These are phyloP conservation scores for Talaromyces liani DNA, from an alignment of 495 filamentous ascomycete genomes.

Conservation along the genomic window DNA sequence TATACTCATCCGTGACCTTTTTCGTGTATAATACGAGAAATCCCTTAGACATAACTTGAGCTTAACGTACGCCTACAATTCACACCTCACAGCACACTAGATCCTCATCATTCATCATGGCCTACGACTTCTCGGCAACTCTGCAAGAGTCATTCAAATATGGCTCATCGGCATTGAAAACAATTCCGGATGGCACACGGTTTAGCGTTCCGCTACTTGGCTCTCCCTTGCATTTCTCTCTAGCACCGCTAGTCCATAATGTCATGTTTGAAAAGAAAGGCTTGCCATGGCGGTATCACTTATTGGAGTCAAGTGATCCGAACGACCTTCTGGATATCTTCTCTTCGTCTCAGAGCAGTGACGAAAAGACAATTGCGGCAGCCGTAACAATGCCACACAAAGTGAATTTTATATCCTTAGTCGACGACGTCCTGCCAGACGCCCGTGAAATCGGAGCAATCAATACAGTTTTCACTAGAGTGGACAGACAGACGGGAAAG, in stretches of 20 bases:
- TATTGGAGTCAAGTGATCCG: neutral
- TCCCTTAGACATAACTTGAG: too few species aligned
- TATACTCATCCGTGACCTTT: too few species aligned
- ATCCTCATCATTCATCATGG: conserved; percentile 1
- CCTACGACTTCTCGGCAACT: neutral
- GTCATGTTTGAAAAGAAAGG: neutral
- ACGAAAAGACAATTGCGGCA: conserved; percentile 24
- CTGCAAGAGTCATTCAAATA: conserved; percentile 2
- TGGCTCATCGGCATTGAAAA: neutral
- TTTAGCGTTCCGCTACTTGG: neutral
- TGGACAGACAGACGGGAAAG: conserved; percentile 22
- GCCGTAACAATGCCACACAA: conserved; percentile 48
- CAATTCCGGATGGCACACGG: neutral
- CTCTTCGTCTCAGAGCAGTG: neutral
- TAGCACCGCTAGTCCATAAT: conserved; percentile 2
- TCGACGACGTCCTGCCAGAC: conserved; percentile 25
- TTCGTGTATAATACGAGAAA: too few species aligned
- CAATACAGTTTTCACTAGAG: conserved; percentile 32
- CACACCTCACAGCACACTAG: neutral
- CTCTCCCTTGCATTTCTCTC: neutral
- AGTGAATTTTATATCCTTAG: conserved; percentile 27
- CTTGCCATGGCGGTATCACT: neutral
- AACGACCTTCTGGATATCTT: neutral
- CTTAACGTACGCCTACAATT: too few species aligned
- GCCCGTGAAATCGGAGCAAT: conserved; percentile 31